Percentiles rank a stretch among this genome's conserved stretches.
phyloP scores from a whole-genome alignment of 2,329 filamentous ascomycete genomes.

The Alternaria arborescens region DNA sequence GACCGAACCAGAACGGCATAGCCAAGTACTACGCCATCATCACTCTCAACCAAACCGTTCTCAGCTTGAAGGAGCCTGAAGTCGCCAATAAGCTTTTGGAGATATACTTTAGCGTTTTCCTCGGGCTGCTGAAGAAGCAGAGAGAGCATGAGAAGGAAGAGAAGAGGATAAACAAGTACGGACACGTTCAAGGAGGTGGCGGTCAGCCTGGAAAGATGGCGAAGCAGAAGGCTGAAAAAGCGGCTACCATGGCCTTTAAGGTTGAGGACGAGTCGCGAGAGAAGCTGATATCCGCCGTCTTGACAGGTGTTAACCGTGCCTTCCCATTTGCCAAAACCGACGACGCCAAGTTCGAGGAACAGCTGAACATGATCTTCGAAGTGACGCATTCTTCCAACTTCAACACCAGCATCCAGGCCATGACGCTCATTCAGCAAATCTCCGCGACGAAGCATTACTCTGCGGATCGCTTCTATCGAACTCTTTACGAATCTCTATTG shows the following conservation, averaged over 20 bases:
- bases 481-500: conserved; percentile 91
- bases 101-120: conserved; percentile 92
- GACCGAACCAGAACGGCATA: conserved; percentile 84
- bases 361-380: conserved; percentile 92
- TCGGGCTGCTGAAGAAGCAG: conserved; percentile 76
- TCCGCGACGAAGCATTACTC: conserved; percentile 80
- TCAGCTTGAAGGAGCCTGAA: conserved; percentile 82
- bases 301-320: conserved; percentile 94
- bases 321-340: conserved; percentile 90
- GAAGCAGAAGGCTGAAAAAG: conserved; percentile 54
- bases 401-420: conserved; percentile 95
- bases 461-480: conserved; percentile 91
- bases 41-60: conserved; percentile 94
- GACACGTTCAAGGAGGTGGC: conserved; percentile 63
- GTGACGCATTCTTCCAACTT: conserved; percentile 99
- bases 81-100: conserved; percentile 82
- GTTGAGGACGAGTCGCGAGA: conserved; percentile 76
- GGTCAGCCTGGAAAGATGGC: conserved; percentile 63
- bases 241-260: conserved; percentile 54
- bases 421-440: conserved; percentile 94
- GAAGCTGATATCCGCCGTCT: conserved; percentile 88
- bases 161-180: conserved; percentile 58
- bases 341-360: conserved; percentile 81
- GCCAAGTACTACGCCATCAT: conserved; percentile 97
- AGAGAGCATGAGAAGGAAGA: conserved; percentile 53